Evolutionary conservation across 1,284 basidiomycete genomes (phyloP).

Genomic region (Cryptococcus deneoformans): DNA sequence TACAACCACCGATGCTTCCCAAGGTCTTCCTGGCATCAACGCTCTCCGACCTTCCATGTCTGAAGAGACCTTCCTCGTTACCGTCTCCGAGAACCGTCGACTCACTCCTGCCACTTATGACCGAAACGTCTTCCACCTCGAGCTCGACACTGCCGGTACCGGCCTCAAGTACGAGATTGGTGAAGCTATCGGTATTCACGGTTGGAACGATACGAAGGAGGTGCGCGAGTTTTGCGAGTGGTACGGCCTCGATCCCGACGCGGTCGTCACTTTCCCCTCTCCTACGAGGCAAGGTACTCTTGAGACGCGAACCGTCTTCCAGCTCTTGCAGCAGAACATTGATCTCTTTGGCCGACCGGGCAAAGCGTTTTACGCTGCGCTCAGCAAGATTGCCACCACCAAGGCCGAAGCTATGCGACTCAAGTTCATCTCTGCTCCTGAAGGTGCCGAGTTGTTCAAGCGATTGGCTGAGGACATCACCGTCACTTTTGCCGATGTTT

Average conservation of each 20-base stretch:
- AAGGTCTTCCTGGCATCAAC: slow-evolving; percentile 50
- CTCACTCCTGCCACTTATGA: slow-evolving; percentile 94
- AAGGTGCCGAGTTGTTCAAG: slow-evolving; percentile 90
- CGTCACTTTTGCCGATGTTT: slow-evolving; percentile 86
- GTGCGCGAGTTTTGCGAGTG: slow-evolving; percentile 85
- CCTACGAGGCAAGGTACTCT: slow-evolving; percentile 52
- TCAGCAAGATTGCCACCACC: slow-evolving; percentile 71
- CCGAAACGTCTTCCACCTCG: slow-evolving; percentile 98
- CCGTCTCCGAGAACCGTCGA: slow-evolving; percentile 89
- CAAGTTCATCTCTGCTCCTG: slow-evolving; percentile 89
- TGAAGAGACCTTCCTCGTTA: slow-evolving; percentile 90
- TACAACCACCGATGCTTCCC: slow-evolving; percentile 47
- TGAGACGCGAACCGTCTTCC: slow-evolving; percentile 88
- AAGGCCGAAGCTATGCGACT: slow-evolving; percentile 77
- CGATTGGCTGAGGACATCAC: slow-evolving; percentile 94
- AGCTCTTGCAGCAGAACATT: slow-evolving; percentile 92
- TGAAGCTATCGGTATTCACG: slow-evolving; percentile 95
- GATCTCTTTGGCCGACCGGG: slow-evolving; percentile 95
- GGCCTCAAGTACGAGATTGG: slow-evolving; percentile 94
- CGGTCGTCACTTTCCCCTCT: slow-evolving; percentile 77
- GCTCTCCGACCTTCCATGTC: slow-evolving; percentile 78
- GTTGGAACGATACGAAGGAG: slow-evolving; percentile 93
- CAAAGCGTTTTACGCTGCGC: slow-evolving; percentile 90
- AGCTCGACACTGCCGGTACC: slow-evolving; percentile 89
- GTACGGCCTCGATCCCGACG: slow-evolving; percentile 84